Base-by-base conservation (phyloP, 805 yeast genomes). In the Candida patagonica region DNA sequence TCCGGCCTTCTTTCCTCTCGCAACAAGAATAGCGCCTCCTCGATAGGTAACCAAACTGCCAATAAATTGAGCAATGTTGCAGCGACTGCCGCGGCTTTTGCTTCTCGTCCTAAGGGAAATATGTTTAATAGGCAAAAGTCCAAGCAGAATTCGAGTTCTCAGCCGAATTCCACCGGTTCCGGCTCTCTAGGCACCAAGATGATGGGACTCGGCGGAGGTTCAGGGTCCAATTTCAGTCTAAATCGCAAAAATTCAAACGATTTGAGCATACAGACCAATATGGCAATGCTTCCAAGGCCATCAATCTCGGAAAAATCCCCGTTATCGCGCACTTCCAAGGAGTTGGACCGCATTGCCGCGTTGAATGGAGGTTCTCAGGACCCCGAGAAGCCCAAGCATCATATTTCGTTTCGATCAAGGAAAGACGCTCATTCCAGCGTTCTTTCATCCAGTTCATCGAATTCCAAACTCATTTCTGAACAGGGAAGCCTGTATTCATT, bases 401-500 rank as follows among this genome's bases (percentile, higher is more conserved):
- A 65, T 30, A 49, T 64, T 9, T 48, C 57, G 23, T 55, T 65
- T 27, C 44, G 64, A n/a, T 45, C 62, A 25, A 47, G 63, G 24
- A 65, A 63, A 40, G 63, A 63, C 15, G 53, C 55, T 35, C 63
- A 64, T 22, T 57, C 63, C 1, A 60, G 61, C 1, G 54, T 55
- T 7, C 57, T 60, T 12, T 64, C 69, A 20, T 61, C 67, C 8
- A 59, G 65, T 19, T 61, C 67, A 1, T 65, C 70, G 19, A 66
- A 66, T 43, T 66, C 71, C 4, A 59, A 55, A 30, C 54, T 66
- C 22, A 57, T 61, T 7, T 57, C 67, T 15, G 69, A 60, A 17
- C 57, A 61, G 26, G 68, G 68, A 15, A 54, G 63, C 5, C 53
- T 65, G 17, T 65, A 65, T 48, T 63, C 67, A 10, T 65, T 65